phyloP scores from a whole-genome alignment of 306 rosid species.

The Crotalaria pallida region DNA sequence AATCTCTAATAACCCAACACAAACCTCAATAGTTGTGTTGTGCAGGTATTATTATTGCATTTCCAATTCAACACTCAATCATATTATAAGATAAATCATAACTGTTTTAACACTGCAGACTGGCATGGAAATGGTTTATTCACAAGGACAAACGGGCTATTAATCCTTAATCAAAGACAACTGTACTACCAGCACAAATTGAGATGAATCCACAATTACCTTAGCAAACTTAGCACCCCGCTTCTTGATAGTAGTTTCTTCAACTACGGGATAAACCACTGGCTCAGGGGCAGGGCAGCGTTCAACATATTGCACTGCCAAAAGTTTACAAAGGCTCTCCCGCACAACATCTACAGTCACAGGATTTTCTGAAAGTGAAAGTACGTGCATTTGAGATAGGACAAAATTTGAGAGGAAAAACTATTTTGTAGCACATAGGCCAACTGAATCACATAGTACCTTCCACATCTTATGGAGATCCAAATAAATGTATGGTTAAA shows the following conservation, averaged over 20 bases:
- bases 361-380: constrained; percentile 43
- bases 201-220: constrained; percentile 43
- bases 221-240: constrained; percentile 63
- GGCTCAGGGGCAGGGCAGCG: constrained; percentile 79
- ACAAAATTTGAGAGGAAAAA: constrained; percentile 2
- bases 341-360: constrained; percentile 39
- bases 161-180: constrained; percentile 7
- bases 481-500: constrained; percentile 1
- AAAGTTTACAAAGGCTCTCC: constrained; percentile 58
- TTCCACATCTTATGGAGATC: neutral
- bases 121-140: neutral
- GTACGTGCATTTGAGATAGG: constrained; percentile 2
- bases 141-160: neutral
- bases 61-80: neutral
- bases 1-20: neutral
- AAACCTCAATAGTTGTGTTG: neutral
- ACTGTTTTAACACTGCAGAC: neutral
- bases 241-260: constrained; percentile 42
- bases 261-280: constrained; percentile 35
- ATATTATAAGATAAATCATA: neutral
- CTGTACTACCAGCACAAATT: neutral
- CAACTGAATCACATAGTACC: constrained; percentile 6
- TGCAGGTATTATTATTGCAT: neutral
- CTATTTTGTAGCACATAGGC: neutral
- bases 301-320: constrained; percentile 53